Evolutionary conservation across 2,329 filamentous ascomycete genomes (phyloP).

Genomic region (Alternaria rosae): DNA sequence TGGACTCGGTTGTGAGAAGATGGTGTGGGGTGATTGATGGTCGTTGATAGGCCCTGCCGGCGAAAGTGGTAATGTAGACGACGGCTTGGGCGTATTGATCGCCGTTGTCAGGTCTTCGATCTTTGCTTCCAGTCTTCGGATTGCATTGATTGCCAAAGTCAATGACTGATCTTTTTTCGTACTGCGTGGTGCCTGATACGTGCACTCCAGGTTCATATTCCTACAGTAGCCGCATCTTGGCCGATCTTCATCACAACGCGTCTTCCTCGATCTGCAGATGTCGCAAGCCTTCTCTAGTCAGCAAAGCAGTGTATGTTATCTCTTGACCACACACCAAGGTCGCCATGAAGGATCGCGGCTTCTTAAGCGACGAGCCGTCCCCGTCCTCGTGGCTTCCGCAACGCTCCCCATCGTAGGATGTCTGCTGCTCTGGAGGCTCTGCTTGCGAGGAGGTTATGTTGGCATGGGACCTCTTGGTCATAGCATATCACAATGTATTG

Average conservation of each 20-base stretch:
- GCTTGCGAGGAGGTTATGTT: slow-evolving; percentile 29
- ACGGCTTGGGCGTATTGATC: slow-evolving; percentile 34
- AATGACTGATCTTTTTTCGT: slow-evolving; percentile 64
- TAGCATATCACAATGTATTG: slow-evolving; percentile 33
- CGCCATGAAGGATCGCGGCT: slow-evolving; percentile 47
- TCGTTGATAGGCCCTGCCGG: slow-evolving; percentile 27
- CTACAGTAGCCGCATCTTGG: slow-evolving; percentile 62
- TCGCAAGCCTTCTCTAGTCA: slow-evolving; percentile 58
- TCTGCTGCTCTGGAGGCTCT: slow-evolving; percentile 22
- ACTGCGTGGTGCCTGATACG: slow-evolving; percentile 61
- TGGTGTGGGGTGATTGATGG: slow-evolving; percentile 36
- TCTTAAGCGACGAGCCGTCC: slow-evolving; percentile 41
- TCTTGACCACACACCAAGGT: slow-evolving; percentile 28
- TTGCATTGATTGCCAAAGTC: slow-evolving; percentile 62
- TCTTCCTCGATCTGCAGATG: slow-evolving; percentile 62
- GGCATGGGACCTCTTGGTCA: slow-evolving; percentile 46
- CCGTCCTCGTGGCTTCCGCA: slow-evolving; percentile 33
- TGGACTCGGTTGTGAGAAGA: slow-evolving; percentile 41
- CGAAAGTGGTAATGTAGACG: slow-evolving; percentile 12
- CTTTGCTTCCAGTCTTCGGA: slow-evolving; percentile 61
- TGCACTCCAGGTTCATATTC: slow-evolving; percentile 58
- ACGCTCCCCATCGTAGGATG: slow-evolving; percentile 30
- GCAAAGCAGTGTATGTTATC: neutral
- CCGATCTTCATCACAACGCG: slow-evolving; percentile 62
- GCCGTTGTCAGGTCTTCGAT: slow-evolving; percentile 57